phyloP scores from a whole-genome alignment of 108 stramenopile species.

The Nitzschia inconspicua region DNA sequence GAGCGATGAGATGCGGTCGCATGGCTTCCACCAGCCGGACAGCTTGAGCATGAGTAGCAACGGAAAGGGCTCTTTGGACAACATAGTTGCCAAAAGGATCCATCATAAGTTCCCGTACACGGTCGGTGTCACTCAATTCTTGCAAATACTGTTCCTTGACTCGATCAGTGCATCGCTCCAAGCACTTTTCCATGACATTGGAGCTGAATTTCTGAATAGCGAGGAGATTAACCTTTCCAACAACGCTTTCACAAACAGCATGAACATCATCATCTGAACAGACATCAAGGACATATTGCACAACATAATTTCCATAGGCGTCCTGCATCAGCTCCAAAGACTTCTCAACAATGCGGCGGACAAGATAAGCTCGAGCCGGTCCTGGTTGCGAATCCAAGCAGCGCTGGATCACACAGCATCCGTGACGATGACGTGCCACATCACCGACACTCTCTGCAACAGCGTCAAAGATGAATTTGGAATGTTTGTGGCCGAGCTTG shows the following conservation, averaged over 20 bases:
- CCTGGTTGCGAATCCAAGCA: slow-evolving; percentile 91
- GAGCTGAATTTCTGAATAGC: slow-evolving; percentile 97
- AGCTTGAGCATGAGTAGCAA: slow-evolving; percentile 91
- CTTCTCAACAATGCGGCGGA: slow-evolving; percentile 87
- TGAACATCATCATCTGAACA: slow-evolving; percentile 91
- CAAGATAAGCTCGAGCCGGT: slow-evolving; percentile 81
- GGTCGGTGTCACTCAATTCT: slow-evolving; percentile 82
- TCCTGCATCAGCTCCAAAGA: slow-evolving; percentile 97
- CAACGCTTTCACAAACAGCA: slow-evolving; percentile 85
- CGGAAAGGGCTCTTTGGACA: slow-evolving; percentile 89
- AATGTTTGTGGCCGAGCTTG: slow-evolving; percentile 87
- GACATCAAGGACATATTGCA: slow-evolving; percentile 90
- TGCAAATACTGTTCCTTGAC: slow-evolving; percentile 83
- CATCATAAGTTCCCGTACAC: slow-evolving; percentile 88
- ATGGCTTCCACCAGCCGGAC: slow-evolving; percentile 92
- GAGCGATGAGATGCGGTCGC: slow-evolving; percentile 84
- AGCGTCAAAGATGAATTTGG: slow-evolving; percentile 92
- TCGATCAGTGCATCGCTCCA: slow-evolving; percentile 89
- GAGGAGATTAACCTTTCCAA: slow-evolving; percentile 85
- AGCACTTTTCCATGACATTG: slow-evolving; percentile 98
- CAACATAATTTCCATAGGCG: slow-evolving; percentile 93
- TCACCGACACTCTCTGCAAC: slow-evolving; percentile 86
- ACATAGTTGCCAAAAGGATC: slow-evolving; percentile 98
- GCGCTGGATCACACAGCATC: slow-evolving; percentile 97
- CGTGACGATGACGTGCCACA: slow-evolving; percentile 96